Percentiles rank a stretch among this genome's conserved stretches.
phyloP scores from a whole-genome alignment of 441 rosid genomes.

The Gossypium trilobum region DNA sequence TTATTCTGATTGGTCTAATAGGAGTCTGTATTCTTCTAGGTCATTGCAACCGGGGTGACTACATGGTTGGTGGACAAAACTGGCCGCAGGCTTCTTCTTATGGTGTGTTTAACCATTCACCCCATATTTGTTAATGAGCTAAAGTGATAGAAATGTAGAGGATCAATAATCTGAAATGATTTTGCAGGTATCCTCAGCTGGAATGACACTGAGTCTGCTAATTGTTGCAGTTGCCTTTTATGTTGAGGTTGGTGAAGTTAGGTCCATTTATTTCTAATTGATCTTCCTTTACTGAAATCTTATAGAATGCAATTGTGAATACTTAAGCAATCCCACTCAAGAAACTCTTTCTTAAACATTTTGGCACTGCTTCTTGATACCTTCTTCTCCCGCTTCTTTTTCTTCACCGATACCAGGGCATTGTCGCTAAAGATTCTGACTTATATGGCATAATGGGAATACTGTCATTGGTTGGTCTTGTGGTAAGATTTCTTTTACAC shows the following conservation, averaged over 20 bases:
- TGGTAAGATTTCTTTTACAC: slow-evolving; percentile 25
- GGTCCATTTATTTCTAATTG: not conserved
- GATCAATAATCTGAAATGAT: not conserved
- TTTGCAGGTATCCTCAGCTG: slow-evolving; percentile 35
- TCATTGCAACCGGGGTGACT: slow-evolving; percentile 34
- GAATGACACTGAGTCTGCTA: slow-evolving; percentile 31
- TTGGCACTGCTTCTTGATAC: not conserved
- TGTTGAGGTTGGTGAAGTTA: slow-evolving; percentile 27
- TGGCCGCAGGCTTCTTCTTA: slow-evolving; percentile 45
- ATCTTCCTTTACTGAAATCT: not conserved
- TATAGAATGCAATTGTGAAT: not conserved
- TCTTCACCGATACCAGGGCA: slow-evolving; percentile 23
- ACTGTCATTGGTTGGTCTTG: slow-evolving; percentile 38
- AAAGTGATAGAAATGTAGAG: not conserved
- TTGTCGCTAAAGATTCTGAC: slow-evolving; percentile 25
- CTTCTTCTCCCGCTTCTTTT: slow-evolving; percentile 11
- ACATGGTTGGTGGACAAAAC: slow-evolving; percentile 42
- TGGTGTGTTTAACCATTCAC: slow-evolving; percentile 25
- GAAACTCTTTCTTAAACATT: slow-evolving; percentile 1
- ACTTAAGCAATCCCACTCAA: not conserved
- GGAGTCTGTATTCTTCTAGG: slow-evolving; percentile 21
- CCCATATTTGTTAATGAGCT: not conserved
- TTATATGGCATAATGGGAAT: slow-evolving; percentile 29
- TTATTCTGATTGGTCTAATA: not conserved
- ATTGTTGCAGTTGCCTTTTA: slow-evolving; percentile 36